These are phyloP conservation scores for Mortierella sp. DNA, from an alignment of 371 early-diverging fungal genomes.

Conservation along the genomic window DNA sequence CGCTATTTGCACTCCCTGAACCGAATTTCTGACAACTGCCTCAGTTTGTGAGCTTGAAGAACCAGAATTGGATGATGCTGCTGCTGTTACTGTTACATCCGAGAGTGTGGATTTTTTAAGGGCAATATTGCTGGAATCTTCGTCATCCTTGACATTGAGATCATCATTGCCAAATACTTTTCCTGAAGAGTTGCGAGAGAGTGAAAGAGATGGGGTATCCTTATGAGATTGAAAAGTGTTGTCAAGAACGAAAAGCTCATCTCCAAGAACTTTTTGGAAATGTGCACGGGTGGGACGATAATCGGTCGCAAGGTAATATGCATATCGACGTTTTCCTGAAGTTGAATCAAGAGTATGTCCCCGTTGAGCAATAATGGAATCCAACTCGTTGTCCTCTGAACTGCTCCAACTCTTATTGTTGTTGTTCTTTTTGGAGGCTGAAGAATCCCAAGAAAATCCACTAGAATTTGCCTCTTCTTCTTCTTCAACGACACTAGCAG, in stretches of 20 bases:
- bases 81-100: no score
- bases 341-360: not conserved
- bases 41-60: slow-evolving; percentile 14
- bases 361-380: not conserved
- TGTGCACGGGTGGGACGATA: slow-evolving; percentile 54
- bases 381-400: not conserved
- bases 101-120: no score
- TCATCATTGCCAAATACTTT: not conserved
- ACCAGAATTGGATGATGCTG: not conserved
- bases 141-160: not conserved
- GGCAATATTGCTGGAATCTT: not conserved
- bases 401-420: not conserved
- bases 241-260: slow-evolving; percentile 50
- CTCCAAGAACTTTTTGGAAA: slow-evolving; percentile 37
- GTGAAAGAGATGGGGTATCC: not conserved
- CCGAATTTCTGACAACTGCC: slow-evolving; percentile 48
- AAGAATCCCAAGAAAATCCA: not conserved
- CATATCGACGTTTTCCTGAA: slow-evolving; percentile 14
- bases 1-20: slow-evolving; percentile 41
- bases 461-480: slow-evolving; percentile 6
- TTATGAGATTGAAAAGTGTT: slow-evolving; percentile 37
- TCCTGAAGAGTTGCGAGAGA: not conserved
- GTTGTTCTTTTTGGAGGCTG: slow-evolving; percentile 8
- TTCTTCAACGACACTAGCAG: slow-evolving; percentile 24
- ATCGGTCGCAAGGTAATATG: slow-evolving; percentile 51